Evolutionary conservation across 2,329 filamentous ascomycete species (phyloP).

Genomic region (Aspergillus amoenus): DNA sequence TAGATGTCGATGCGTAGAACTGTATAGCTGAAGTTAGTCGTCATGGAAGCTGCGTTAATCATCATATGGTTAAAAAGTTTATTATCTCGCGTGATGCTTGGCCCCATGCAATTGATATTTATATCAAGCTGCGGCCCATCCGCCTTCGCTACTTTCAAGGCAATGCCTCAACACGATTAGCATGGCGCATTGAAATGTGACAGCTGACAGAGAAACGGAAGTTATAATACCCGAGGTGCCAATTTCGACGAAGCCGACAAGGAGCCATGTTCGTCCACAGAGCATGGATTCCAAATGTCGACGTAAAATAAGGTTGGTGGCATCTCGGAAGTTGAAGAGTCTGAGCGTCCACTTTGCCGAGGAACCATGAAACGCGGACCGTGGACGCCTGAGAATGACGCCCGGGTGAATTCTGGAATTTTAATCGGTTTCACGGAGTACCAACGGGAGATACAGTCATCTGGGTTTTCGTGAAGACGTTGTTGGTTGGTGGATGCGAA

Average conservation of each 20-base stretch:
- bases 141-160: too few relatives aligned
- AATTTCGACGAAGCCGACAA: neutral
- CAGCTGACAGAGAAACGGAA: too few relatives aligned
- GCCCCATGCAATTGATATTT: too few relatives aligned
- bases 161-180: too few relatives aligned
- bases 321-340: neutral
- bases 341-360: conserved; percentile 3
- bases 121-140: too few relatives aligned
- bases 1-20: too few relatives aligned
- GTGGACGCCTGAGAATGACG: neutral
- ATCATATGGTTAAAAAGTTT: too few relatives aligned
- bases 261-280: neutral
- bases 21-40: too few relatives aligned
- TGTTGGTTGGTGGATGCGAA: neutral
- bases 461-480: neutral
- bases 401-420: neutral
- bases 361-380: neutral
- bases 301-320: conserved; percentile 3
- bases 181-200: too few relatives aligned
- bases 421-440: neutral
- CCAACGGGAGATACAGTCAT: neutral
- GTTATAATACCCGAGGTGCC: too few relatives aligned
- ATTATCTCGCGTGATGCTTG: too few relatives aligned
- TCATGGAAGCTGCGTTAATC: too few relatives aligned
- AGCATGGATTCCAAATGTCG: neutral